These are phyloP conservation scores for Sugiyamaella smithiae DNA, from an alignment of 805 yeast genomes.

Conservation along the genomic window DNA sequence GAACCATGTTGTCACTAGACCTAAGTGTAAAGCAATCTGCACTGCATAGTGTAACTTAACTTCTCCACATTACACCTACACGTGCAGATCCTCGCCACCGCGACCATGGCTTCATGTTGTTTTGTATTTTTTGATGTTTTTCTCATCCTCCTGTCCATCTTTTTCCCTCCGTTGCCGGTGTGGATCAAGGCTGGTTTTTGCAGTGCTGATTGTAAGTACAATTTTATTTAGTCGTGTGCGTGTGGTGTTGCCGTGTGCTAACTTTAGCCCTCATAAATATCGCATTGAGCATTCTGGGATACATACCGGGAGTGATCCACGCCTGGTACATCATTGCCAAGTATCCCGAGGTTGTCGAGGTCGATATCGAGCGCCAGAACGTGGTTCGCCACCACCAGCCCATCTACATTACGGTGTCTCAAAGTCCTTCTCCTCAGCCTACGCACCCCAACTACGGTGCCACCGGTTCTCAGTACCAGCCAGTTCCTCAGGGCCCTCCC, in stretches of 20 bases:
- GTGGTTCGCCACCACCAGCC: not conserved
- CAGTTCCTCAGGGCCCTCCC: slow-evolving; percentile 13
- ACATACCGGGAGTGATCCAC: slow-evolving; percentile 74
- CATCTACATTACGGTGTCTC: slow-evolving; percentile 13
- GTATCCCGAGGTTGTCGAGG: slow-evolving; percentile 49
- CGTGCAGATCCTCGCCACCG: too few relatives aligned
- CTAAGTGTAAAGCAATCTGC: too few relatives aligned
- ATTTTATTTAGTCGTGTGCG: not conserved
- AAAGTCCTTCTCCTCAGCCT: slow-evolving; percentile 10
- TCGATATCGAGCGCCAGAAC: slow-evolving; percentile 23
- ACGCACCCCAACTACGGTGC: slow-evolving; percentile 3
- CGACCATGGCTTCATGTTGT: slow-evolving; percentile 19
- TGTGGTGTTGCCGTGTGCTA: not conserved
- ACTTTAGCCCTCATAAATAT: slow-evolving; percentile 54
- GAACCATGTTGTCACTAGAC: too few relatives aligned
- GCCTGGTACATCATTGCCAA: slow-evolving; percentile 73
- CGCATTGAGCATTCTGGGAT: slow-evolving; percentile 67
- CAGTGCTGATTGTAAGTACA: slow-evolving; percentile 59
- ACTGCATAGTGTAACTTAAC: too few relatives aligned
- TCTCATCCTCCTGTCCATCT: slow-evolving; percentile 62
- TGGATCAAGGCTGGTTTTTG: slow-evolving; percentile 68
- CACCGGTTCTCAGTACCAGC: slow-evolving; percentile 5
- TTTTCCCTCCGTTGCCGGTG: slow-evolving; percentile 80
- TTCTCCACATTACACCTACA: too few relatives aligned
- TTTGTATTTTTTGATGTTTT: slow-evolving; percentile 54